phyloP scores from a whole-genome alignment of 352 stramenopile genomes.

The Pseudoperonospora humuli region DNA sequence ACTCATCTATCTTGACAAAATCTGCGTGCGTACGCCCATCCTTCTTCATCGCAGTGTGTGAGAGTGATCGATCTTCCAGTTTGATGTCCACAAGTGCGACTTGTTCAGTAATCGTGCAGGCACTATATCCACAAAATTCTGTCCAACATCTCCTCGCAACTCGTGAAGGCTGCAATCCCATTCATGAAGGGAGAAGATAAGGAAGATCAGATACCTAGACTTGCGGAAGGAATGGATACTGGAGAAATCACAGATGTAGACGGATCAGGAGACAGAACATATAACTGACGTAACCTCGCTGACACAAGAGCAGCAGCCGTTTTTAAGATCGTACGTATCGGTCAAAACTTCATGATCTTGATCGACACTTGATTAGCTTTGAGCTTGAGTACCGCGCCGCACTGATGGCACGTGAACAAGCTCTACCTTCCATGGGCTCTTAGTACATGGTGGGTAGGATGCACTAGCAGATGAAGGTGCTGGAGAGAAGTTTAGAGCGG shows the following conservation, averaged over 20 bases:
- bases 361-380: slow-evolving; percentile 49
- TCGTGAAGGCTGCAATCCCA: slow-evolving; percentile 44
- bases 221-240: slow-evolving; percentile 25
- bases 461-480: slow-evolving; percentile 15
- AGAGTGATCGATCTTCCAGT: slow-evolving; percentile 59
- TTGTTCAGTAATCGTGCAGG: slow-evolving; percentile 59
- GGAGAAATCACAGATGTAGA: slow-evolving; percentile 28
- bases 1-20: slow-evolving; percentile 24
- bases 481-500: slow-evolving; percentile 1
- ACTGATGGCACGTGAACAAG: slow-evolving; percentile 69
- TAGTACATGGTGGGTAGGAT: slow-evolving; percentile 24
- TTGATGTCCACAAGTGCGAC: slow-evolving; percentile 58
- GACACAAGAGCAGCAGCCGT: no score
- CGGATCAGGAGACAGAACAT: slow-evolving; percentile 21
- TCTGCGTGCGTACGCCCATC: slow-evolving; percentile 62
- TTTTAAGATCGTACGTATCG: no score
- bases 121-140: slow-evolving; percentile 53
- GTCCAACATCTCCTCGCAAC: slow-evolving; percentile 54
- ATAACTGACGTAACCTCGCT: slow-evolving; percentile 24
- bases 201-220: slow-evolving; percentile 30
- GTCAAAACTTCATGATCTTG: slow-evolving; percentile 46
- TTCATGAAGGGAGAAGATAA: slow-evolving; percentile 22
- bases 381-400: slow-evolving; percentile 66
- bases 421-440: slow-evolving; percentile 56
- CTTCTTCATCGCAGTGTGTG: slow-evolving; percentile 45